A percentile compares a stretch with the other conserved stretches of the same genome.
These are phyloP conservation scores for Lichtheimia corymbifera DNA, from an alignment of 371 early-diverging fungal species.

Conservation along the genomic window DNA sequence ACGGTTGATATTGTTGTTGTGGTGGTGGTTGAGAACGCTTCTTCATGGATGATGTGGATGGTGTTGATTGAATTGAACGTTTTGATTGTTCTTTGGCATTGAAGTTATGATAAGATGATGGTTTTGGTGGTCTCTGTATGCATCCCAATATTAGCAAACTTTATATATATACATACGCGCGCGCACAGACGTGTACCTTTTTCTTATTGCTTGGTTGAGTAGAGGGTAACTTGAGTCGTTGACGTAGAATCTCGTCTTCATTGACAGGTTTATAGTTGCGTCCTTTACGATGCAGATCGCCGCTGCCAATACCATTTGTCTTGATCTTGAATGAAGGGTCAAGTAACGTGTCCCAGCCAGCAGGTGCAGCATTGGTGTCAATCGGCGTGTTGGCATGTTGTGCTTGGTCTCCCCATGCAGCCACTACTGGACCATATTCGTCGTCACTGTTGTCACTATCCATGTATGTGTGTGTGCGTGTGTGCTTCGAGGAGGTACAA, in stretches of 20 bases:
- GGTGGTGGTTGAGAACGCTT: background rate
- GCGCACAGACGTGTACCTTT: too few species aligned
- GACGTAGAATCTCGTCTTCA: constrained; percentile 21
- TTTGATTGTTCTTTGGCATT: background rate
- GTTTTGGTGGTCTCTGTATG: too few species aligned
- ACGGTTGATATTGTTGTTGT: background rate
- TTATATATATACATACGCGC: too few species aligned
- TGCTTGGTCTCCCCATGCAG: constrained; percentile 15
- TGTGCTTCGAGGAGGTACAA: too few species aligned
- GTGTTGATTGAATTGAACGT: background rate
- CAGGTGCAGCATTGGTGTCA: background rate
- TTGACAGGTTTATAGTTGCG: constrained; percentile 25
- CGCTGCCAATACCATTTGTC: constrained; percentile 24
- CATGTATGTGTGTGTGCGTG: too few species aligned
- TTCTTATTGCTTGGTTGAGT: too few species aligned
- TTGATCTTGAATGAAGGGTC: constrained; percentile 25
- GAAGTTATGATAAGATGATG: too few species aligned
- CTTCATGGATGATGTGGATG: background rate
- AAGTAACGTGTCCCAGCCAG: constrained; percentile 16
- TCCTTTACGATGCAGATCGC: constrained; percentile 27
- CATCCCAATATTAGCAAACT: too few species aligned
- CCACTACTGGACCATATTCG: constrained; percentile 17
- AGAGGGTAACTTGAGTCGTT: constrained; percentile 15
- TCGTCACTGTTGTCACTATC: constrained; percentile 16
- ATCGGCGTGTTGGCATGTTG: background rate